Conservation (phyloP, 192 early-diverging fungal species). For the Podila clonocystis region DNA sequence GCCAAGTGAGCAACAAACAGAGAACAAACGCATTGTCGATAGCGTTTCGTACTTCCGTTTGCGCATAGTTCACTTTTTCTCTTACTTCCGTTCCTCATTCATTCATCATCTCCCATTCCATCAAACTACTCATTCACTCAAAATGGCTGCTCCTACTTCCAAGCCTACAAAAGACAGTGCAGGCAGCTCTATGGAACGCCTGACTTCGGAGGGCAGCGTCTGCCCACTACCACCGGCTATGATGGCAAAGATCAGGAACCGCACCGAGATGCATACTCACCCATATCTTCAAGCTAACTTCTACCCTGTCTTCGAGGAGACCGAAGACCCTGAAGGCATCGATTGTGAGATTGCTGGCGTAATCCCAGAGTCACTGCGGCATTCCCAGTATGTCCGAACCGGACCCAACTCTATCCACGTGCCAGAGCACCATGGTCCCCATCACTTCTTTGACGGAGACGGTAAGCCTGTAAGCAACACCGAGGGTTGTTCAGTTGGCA, state of each 20-base stretch:
- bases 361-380: constrained; percentile 31
- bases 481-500: not conserved
- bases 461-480: constrained; percentile 2
- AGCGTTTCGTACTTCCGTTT: no score
- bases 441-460: constrained; percentile 42
- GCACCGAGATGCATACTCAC: constrained; percentile 21
- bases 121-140: not conserved
- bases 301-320: constrained; percentile 45
- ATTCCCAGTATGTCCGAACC: constrained; percentile 42
- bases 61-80: not conserved
- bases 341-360: constrained; percentile 33
- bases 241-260: constrained; percentile 3
- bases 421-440: constrained; percentile 10
- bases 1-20: no score
- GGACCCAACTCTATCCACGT: constrained; percentile 36
- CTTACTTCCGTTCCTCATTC: not conserved
- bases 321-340: constrained; percentile 35
- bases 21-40: no score
- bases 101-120: not conserved
- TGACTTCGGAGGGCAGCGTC: not conserved
- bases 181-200: not conserved
- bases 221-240: not conserved
- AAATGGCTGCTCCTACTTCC: not conserved
- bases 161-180: not conserved
- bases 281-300: constrained; percentile 45